phyloP scores from a whole-genome alignment of 371 early-diverging fungal species.

The Mucor sp. region DNA sequence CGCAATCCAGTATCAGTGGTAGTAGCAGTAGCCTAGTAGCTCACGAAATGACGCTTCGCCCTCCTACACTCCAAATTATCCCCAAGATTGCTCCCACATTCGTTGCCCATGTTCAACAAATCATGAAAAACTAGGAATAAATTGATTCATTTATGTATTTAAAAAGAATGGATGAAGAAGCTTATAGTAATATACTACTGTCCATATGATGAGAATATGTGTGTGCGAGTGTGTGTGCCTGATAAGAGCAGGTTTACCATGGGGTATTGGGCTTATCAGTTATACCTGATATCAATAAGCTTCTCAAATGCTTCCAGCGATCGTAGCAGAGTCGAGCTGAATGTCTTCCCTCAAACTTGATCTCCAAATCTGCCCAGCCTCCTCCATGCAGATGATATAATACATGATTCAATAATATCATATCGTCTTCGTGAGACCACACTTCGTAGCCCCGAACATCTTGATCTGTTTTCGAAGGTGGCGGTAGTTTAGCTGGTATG shows the following conservation, averaged over 20 bases:
- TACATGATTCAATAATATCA: constrained; percentile 24
- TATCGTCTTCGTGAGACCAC: constrained; percentile 35
- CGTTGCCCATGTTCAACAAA: constrained; percentile 15
- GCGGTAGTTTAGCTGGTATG: constrained; percentile 17
- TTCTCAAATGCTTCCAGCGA: constrained; percentile 24
- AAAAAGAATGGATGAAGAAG: neutral
- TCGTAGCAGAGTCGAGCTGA: constrained; percentile 31
- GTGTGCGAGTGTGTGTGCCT: neutral
- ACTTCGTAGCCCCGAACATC: constrained; percentile 44
- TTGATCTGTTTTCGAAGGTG: constrained; percentile 36
- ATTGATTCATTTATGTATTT: neutral
- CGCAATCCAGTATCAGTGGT: neutral
- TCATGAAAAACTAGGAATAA: constrained; percentile 16
- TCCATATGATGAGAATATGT: neutral
- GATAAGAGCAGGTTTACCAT: constrained; percentile 6
- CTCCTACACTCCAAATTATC: constrained; percentile 23
- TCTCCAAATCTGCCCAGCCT: constrained; percentile 28
- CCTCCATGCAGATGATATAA: constrained; percentile 25
- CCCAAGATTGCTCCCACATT: constrained; percentile 29
- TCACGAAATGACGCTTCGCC: constrained; percentile 24
- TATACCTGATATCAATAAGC: constrained; percentile 23
- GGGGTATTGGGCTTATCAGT: constrained; percentile 21
- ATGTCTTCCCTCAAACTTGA: constrained; percentile 24
- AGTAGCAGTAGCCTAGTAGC: neutral
- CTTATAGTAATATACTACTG: neutral